These are phyloP conservation scores for Boletus rufocinnamomeus DNA, from an alignment of 768 basidiomycete genomes.

Conservation along the genomic window DNA sequence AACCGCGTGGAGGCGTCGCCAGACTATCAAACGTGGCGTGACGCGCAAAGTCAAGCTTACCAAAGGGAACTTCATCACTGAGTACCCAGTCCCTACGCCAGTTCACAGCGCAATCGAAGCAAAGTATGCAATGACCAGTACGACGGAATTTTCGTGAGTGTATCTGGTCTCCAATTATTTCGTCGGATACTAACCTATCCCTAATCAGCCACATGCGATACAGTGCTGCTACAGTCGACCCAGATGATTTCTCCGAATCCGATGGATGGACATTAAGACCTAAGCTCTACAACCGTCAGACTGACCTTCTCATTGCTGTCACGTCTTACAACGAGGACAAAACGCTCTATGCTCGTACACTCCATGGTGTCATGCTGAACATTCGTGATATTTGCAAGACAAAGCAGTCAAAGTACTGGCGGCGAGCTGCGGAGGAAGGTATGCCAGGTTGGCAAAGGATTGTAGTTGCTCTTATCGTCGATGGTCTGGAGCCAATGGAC, in stretches of 20 bases:
- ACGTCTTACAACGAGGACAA: slow-evolving; percentile 95
- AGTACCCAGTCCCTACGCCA: slow-evolving; percentile 85
- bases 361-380: slow-evolving; percentile 97
- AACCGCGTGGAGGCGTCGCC: slow-evolving; percentile 70
- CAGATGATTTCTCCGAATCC: slow-evolving; percentile 81
- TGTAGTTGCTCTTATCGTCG: slow-evolving; percentile 85
- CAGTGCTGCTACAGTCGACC: slow-evolving; percentile 89
- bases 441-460: slow-evolving; percentile 90
- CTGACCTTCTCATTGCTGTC: slow-evolving; percentile 92
- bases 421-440: slow-evolving; percentile 78
- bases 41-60: slow-evolving; percentile 95
- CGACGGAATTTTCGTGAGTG: slow-evolving; percentile 89
- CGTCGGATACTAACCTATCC: neutral
- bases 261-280: slow-evolving; percentile 85
- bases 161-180: neutral
- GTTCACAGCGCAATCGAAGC: slow-evolving; percentile 80
- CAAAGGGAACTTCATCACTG: slow-evolving; percentile 88
- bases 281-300: slow-evolving; percentile 84
- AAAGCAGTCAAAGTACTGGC: slow-evolving; percentile 92
- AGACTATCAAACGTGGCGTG: slow-evolving; percentile 89
- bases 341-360: slow-evolving; percentile 84
- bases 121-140: slow-evolving; percentile 69
- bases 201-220: slow-evolving; percentile 79
- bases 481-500: slow-evolving; percentile 94
- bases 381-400: slow-evolving; percentile 97